Evolutionary conservation across 2,329 filamentous ascomycete species (phyloP).

Genomic region (Myriosclerotinia duriaeana): DNA sequence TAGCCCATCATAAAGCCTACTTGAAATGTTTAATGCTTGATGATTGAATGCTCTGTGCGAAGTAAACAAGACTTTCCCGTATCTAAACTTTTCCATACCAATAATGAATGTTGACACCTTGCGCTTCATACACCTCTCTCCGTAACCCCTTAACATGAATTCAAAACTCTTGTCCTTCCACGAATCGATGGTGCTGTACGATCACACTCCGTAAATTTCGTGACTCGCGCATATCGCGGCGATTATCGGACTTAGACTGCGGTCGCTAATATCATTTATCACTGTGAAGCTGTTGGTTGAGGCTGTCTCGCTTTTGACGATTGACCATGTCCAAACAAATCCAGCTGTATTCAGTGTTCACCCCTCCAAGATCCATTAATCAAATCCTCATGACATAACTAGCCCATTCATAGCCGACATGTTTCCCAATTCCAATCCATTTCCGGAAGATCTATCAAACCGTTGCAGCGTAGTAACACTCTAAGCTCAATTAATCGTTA

Average conservation of each 20-base stretch:
- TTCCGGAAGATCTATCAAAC: slow-evolving; percentile 12
- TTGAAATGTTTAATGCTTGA: background rate
- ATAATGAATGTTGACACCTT: background rate
- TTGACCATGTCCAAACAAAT: background rate
- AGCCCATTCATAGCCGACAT: slow-evolving; percentile 6
- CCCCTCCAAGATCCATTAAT: slow-evolving; percentile 7
- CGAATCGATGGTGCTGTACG: background rate
- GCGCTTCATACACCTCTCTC: background rate
- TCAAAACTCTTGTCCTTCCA: background rate
- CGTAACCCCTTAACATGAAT: background rate
- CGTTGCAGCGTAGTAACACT: slow-evolving; percentile 1
- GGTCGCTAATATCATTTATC: background rate
- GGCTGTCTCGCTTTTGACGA: background rate
- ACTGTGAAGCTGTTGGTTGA: background rate
- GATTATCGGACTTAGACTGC: slow-evolving; percentile 9
- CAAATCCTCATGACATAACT: background rate
- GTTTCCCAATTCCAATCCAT: background rate
- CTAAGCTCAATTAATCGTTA: slow-evolving; percentile 5
- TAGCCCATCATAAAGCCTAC: too few species aligned
- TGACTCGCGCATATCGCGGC: slow-evolving; percentile 20
- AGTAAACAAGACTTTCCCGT: background rate
- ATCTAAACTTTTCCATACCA: background rate
- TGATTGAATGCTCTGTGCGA: background rate
- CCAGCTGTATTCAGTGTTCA: background rate
- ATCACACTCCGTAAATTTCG: background rate